Evolutionary conservation across 2,329 filamentous ascomycete genomes (phyloP).

Genomic region (Aspergillus sp.): DNA sequence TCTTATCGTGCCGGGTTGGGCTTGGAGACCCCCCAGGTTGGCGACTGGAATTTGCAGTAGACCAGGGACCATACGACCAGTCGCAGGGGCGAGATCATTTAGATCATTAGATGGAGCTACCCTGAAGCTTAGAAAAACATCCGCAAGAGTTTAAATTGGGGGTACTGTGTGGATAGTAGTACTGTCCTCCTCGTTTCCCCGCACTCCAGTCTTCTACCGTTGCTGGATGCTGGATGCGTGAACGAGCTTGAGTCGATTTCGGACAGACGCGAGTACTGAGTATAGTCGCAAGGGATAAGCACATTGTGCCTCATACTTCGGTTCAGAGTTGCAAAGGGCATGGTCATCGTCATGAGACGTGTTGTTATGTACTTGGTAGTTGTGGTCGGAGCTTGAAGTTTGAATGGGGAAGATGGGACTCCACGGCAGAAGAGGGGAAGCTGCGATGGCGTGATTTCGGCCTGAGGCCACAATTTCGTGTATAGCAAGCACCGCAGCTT

Average conservation of each 20-base stretch:
- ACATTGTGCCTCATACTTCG: not conserved
- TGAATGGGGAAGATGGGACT: not conserved
- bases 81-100: constrained; percentile 2
- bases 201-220: not conserved
- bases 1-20: not conserved
- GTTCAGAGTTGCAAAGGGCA: constrained; percentile 4
- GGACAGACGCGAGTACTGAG: not conserved
- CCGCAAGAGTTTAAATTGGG: not conserved
- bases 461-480: not conserved
- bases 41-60: not conserved
- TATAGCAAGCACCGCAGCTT: not conserved
- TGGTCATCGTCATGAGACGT: not conserved
- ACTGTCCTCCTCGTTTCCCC: not conserved
- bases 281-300: not conserved
- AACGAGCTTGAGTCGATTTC: not conserved
- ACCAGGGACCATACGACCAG: not conserved
- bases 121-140: constrained; percentile 8
- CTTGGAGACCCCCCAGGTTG: not conserved
- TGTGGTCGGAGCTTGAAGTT: not conserved
- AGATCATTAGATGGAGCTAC: constrained; percentile 3
- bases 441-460: constrained; percentile 11
- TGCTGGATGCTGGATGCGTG: too few species aligned
- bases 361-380: not conserved
- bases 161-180: not conserved
- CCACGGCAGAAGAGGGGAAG: constrained; percentile 5